phyloP scores from a whole-genome alignment of 106 monocot genomes.

The Dactylorhiza incarnata region DNA sequence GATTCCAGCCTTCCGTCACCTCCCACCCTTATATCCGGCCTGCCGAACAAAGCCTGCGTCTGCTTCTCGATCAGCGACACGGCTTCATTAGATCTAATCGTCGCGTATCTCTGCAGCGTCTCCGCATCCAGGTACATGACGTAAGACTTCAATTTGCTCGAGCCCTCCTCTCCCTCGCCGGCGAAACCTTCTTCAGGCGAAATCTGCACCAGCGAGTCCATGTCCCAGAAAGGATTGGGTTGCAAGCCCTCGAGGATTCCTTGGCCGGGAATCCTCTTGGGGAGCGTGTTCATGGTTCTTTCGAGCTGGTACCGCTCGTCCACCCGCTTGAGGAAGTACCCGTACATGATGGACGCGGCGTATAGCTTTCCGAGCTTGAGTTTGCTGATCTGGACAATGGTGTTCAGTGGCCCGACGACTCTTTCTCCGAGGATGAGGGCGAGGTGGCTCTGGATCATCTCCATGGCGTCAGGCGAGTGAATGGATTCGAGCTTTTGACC shows the following conservation, averaged over 20 bases:
- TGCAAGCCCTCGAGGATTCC: slow-evolving; percentile 37
- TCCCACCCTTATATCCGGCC: slow-evolving; percentile 63
- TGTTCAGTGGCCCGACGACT: slow-evolving; percentile 49
- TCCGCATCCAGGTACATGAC: slow-evolving; percentile 89
- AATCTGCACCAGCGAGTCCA: slow-evolving; percentile 83
- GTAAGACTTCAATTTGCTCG: slow-evolving; percentile 57
- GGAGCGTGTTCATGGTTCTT: slow-evolving; percentile 69
- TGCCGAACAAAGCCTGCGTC: slow-evolving; percentile 85
- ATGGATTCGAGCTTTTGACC: slow-evolving; percentile 57
- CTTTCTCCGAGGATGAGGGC: slow-evolving; percentile 73
- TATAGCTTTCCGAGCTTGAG: slow-evolving; percentile 95
- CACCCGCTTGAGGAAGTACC: slow-evolving; percentile 92
- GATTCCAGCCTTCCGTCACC: slow-evolving; percentile 70
- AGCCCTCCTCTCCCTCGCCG: slow-evolving; percentile 28
- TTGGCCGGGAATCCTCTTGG: slow-evolving; percentile 17
- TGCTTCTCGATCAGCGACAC: slow-evolving; percentile 90
- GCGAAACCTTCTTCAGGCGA: slow-evolving; percentile 28
- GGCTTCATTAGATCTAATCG: slow-evolving; percentile 80
- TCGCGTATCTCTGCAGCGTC: slow-evolving; percentile 84
- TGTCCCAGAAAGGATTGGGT: slow-evolving; percentile 84
- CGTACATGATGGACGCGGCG: slow-evolving; percentile 98
- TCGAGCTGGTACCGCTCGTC: slow-evolving; percentile 89
- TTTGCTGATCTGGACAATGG: slow-evolving; percentile 75
- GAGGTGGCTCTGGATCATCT: slow-evolving; percentile 88
- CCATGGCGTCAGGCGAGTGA: slow-evolving; percentile 81